phyloP scores from a whole-genome alignment of 2,329 filamentous ascomycete genomes.

The Epichloe scottii region DNA sequence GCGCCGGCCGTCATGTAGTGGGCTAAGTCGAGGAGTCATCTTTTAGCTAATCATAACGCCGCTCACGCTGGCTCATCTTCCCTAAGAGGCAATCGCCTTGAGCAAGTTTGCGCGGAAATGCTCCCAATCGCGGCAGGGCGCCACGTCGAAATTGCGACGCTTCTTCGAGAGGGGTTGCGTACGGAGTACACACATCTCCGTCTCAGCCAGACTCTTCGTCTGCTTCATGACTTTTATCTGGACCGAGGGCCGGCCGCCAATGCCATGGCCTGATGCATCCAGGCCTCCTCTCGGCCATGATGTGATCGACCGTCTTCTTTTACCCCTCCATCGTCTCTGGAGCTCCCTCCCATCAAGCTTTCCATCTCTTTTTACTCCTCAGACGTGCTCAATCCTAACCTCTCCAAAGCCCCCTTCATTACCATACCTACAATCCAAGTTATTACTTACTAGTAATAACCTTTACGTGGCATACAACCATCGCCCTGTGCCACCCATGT shows the following conservation, averaged over 20 bases:
- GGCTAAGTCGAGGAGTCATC: background rate
- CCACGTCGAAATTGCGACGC: too few species aligned
- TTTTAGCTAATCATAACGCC: slow-evolving; percentile 17
- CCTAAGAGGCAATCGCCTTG: slow-evolving; percentile 16
- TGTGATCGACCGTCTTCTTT: background rate
- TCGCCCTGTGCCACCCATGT: slow-evolving; percentile 16
- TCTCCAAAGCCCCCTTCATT: too few species aligned
- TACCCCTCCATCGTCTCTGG: slow-evolving; percentile 1
- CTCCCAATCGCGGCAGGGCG: slow-evolving; percentile 8
- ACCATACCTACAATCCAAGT: too few species aligned
- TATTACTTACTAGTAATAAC: too few species aligned
- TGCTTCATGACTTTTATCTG: too few species aligned
- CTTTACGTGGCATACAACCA: background rate
- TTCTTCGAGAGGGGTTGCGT: too few species aligned
- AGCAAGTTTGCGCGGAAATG: slow-evolving; percentile 25
- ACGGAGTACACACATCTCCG: too few species aligned
- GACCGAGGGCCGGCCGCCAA: too few species aligned
- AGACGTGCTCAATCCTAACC: background rate
- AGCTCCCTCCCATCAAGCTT: background rate
- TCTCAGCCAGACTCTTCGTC: too few species aligned
- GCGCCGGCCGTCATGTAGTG: background rate
- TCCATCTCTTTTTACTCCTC: background rate
- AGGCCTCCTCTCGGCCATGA: too few species aligned
- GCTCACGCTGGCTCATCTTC: slow-evolving; percentile 10
- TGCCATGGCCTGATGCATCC: too few species aligned